These are phyloP conservation scores for Trapa incisa DNA, from an alignment of 345 rosid genomes.

Conservation along the genomic window DNA sequence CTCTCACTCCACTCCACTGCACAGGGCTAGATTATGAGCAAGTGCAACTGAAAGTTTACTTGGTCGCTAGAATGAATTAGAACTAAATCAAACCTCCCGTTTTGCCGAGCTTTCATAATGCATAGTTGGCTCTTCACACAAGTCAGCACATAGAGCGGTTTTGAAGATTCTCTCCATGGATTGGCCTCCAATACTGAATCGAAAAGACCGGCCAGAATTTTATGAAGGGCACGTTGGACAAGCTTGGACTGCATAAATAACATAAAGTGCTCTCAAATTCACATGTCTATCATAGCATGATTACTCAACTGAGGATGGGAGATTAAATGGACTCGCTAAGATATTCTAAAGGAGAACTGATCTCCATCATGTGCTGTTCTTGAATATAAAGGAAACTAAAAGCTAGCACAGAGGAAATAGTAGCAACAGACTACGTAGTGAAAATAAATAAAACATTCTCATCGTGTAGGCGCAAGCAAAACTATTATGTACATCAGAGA, in stretches of 20 bases:
- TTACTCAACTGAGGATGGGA: not conserved
- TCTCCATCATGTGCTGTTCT: too few species aligned
- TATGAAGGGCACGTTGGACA: not conserved
- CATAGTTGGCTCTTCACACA: slow-evolving; percentile 70
- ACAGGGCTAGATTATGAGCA: slow-evolving; percentile 7
- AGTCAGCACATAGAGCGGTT: slow-evolving; percentile 80
- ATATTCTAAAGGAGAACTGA: not conserved
- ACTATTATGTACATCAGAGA: not conserved
- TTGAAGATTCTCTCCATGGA: slow-evolving; percentile 86
- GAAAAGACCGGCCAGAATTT: slow-evolving; percentile 5
- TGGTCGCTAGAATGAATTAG: slow-evolving; percentile 4
- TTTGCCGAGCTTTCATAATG: slow-evolving; percentile 90
- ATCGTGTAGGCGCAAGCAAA: not conserved
- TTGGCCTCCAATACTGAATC: slow-evolving; percentile 74
- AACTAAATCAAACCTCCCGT: slow-evolving; percentile 61
- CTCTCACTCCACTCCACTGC: slow-evolving; percentile 90
- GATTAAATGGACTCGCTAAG: not conserved
- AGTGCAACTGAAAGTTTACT: not conserved
- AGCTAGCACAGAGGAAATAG: not conserved
- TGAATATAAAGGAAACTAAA: too few species aligned
- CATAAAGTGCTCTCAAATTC: not conserved
- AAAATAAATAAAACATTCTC: too few species aligned
- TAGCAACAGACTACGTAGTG: not conserved
- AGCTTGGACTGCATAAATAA: not conserved
- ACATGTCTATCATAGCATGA: not conserved